These are phyloP conservation scores for Apium graveolens DNA, from an alignment of 129 eudicot genomes.

Conservation along the genomic window DNA sequence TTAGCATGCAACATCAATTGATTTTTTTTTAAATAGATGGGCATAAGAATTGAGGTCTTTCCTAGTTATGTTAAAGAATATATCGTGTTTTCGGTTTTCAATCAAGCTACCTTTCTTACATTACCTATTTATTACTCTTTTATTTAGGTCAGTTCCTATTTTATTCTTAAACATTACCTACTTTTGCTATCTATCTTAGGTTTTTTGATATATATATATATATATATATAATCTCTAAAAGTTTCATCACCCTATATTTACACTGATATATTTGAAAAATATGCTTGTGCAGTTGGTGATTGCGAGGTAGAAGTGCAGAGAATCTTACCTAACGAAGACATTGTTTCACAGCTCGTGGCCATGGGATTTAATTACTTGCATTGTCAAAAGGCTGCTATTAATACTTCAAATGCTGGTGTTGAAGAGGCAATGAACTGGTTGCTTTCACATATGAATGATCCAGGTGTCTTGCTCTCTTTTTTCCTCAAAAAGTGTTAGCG, in stretches of 20 bases:
- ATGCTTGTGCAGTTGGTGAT: conserved; percentile 30
- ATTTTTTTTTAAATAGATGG: background rate
- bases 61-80: background rate
- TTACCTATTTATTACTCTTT: background rate
- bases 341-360: conserved; percentile 70
- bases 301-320: conserved; percentile 29
- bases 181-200: too few species aligned
- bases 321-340: conserved; percentile 55
- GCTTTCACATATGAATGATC: conserved; percentile 84
- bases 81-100: background rate
- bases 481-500: background rate
- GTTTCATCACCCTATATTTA: background rate
- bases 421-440: conserved; percentile 98
- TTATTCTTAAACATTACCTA: background rate
- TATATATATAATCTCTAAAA: background rate
- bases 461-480: conserved; percentile 37
- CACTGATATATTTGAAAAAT: background rate
- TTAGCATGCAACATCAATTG: background rate
- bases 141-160: background rate
- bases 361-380: conserved; percentile 77
- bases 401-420: conserved; percentile 66
- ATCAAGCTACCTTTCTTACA: background rate
- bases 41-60: background rate
- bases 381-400: conserved; percentile 91
- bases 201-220: too few species aligned